A percentile compares a stretch with the other conserved stretches of the same genome.
These are phyloP conservation scores for Leccinum fibrillosum DNA, from an alignment of 768 basidiomycete species.

Conservation along the genomic window DNA sequence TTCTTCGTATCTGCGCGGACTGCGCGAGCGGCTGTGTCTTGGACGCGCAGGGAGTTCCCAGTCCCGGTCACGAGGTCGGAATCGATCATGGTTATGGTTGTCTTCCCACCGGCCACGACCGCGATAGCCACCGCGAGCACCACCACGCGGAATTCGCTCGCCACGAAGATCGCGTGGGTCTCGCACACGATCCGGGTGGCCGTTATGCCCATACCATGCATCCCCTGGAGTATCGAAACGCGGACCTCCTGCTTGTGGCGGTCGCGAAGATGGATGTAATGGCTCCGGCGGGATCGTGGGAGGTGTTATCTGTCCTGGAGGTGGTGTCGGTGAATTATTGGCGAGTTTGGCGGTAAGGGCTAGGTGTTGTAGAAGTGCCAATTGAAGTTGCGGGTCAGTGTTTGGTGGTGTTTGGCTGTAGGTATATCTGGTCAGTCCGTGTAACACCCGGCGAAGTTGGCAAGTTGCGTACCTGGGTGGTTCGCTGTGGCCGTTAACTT, in stretches of 20 bases:
- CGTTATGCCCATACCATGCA: slow-evolving; percentile 32
- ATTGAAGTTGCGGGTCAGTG: slow-evolving; percentile 46
- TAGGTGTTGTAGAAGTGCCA: slow-evolving; percentile 76
- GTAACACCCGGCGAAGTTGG: not conserved
- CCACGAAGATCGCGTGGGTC: slow-evolving; percentile 48
- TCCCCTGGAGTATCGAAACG: slow-evolving; percentile 38
- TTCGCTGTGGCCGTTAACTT: slow-evolving; percentile 34
- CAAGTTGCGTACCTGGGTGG: slow-evolving; percentile 35
- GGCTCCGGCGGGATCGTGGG: slow-evolving; percentile 22
- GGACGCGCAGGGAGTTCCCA: slow-evolving; percentile 38
- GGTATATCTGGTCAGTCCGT: slow-evolving; percentile 2
- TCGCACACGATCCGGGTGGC: slow-evolving; percentile 42
- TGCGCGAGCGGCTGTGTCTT: slow-evolving; percentile 69
- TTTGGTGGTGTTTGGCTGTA: slow-evolving; percentile 65
- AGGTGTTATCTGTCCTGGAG: slow-evolving; percentile 27
- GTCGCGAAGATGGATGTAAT: slow-evolving; percentile 8
- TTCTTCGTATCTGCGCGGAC: slow-evolving; percentile 59
- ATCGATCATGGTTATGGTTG: slow-evolving; percentile 41
- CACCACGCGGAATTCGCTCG: slow-evolving; percentile 50
- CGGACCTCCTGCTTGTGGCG: slow-evolving; percentile 3
- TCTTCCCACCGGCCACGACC: slow-evolving; percentile 69
- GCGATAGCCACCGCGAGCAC: slow-evolving; percentile 51
- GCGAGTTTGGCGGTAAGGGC: slow-evolving; percentile 53
- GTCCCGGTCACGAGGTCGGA: slow-evolving; percentile 46
- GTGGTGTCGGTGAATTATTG: slow-evolving; percentile 28